Conservation (phyloP, 257 asterid genomes). For the Marsdenia floribunda region DNA sequence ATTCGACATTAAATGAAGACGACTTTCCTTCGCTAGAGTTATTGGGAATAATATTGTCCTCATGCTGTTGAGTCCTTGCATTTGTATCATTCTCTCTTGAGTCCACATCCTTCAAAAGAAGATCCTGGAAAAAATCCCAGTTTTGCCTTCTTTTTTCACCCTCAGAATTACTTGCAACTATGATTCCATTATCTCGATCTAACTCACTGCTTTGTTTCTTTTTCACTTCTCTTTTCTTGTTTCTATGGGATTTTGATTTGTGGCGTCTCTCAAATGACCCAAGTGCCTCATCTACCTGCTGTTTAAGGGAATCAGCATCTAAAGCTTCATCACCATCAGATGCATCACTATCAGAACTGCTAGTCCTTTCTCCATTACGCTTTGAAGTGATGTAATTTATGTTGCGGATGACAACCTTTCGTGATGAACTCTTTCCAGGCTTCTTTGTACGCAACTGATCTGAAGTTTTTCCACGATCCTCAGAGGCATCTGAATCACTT, state of each 20-base stretch:
- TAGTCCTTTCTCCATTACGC: slow-evolving; percentile 35
- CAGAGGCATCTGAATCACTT: slow-evolving; percentile 42
- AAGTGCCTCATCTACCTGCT: slow-evolving; percentile 56
- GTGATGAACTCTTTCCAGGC: slow-evolving; percentile 42
- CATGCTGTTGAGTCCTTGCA: slow-evolving; percentile 17
- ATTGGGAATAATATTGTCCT: slow-evolving; percentile 23
- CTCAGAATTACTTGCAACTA: slow-evolving; percentile 22
- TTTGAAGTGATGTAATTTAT: slow-evolving; percentile 66
- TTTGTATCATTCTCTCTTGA: slow-evolving; percentile 27
- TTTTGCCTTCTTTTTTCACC: slow-evolving; percentile 40
- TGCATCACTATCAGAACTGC: slow-evolving; percentile 37
- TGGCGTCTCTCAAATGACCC: slow-evolving; percentile 53
- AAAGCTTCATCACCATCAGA: slow-evolving; percentile 41
- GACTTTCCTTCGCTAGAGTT: slow-evolving; percentile 24
- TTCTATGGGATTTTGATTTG: slow-evolving; percentile 33
- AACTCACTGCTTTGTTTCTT: slow-evolving; percentile 28
- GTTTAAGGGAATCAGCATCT: slow-evolving; percentile 43
- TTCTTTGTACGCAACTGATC: slow-evolving; percentile 37
- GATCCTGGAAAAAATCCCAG: slow-evolving; percentile 77
- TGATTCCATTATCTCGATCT: slow-evolving; percentile 25
- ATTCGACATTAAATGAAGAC: slow-evolving; percentile 20
- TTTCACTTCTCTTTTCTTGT: slow-evolving; percentile 32
- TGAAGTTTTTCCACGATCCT: slow-evolving; percentile 28
- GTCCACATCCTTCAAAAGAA: slow-evolving; percentile 64
- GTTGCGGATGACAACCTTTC: slow-evolving; percentile 77